Percentiles rank a stretch among this genome's conserved stretches.
These are phyloP conservation scores for Schizosaccharomyces osmophilus DNA, from an alignment of 805 yeast species.

Conservation along the genomic window DNA sequence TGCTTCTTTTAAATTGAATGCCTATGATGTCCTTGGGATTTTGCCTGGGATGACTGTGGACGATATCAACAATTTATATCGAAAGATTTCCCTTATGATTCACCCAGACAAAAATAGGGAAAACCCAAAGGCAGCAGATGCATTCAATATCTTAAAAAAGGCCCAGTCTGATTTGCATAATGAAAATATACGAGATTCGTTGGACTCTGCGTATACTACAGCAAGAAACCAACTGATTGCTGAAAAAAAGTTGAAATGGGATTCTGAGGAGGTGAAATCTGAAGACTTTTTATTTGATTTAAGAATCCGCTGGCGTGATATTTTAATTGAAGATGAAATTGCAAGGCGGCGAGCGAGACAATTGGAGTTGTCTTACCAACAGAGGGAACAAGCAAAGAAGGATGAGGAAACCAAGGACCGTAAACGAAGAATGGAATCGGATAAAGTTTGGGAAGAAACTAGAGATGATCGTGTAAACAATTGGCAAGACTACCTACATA, in stretches of 20 bases:
- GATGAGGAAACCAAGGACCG: conserved; percentile 15
- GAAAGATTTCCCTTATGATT: conserved; percentile 35
- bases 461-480: conserved; percentile 31
- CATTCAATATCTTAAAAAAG: conserved; percentile 34
- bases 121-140: conserved; percentile 18
- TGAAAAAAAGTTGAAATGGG: conserved; percentile 16
- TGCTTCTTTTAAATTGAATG: conserved; percentile 23
- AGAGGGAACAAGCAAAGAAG: conserved; percentile 15
- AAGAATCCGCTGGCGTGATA: conserved; percentile 20
- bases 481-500: conserved; percentile 27
- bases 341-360: conserved; percentile 20
- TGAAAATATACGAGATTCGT: conserved; percentile 17
- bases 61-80: conserved; percentile 24
- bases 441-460: conserved; percentile 34
- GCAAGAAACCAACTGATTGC: conserved; percentile 18
- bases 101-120: conserved; percentile 39
- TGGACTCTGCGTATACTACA: conserved; percentile 23
- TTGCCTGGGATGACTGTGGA: conserved; percentile 19
- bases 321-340: conserved; percentile 24
- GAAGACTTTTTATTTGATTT: conserved; percentile 18
- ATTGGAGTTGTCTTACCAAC: conserved; percentile 20
- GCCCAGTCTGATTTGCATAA: conserved; percentile 24
- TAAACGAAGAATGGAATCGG: conserved; percentile 17
- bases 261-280: conserved; percentile 13
- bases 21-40: conserved; percentile 28